Base-by-base conservation (phyloP, 225 moss, liverwort and hornwort species). In the Asterella californica region DNA sequence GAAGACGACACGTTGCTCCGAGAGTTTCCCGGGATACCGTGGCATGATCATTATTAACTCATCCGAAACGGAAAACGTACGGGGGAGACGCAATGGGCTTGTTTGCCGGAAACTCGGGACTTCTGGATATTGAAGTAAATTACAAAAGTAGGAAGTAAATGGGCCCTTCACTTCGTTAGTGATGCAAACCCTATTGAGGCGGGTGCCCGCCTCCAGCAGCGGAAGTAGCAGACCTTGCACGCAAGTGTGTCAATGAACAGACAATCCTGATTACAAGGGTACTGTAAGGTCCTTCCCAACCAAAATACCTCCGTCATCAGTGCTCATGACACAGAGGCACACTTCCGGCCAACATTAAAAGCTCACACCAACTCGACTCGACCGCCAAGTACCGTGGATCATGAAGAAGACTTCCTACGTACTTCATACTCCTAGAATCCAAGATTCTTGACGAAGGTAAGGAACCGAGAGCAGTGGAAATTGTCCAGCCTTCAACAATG, bases 81-180 rank as follows among this genome's bases (percentile, higher is more conserved):
- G 22, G 18, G 55, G 27, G 63, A 29, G 25, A 63, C 63, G 25
- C 25, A 63, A 21, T 63, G 63, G 24, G 2, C 25, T 72, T 21
- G 46, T 46, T 72, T 49, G 45, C 72, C 72, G 72, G 72, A 46
- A 42, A 72, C 73, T 46, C 50, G 49, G 42, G 29, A 52, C 29
- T 74, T 74, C 27, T 74, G 73, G 48, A 49, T 50, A 74, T 74
- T 74, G n/a, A 74, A 49, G 50, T 74, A 42, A 74, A 74, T 52
- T 74, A 74, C 73, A 74, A 32, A 74, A 32, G 9, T 14, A 53
- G 73, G 46, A 46, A 47, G 4, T 42, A 46, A 52, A 68, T 32
- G 2, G 71, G 24, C 1, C 50, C 49, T 52, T 17, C 52, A 52
- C 52, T 52, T 70, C 42, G 6, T 22, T 72, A 47, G 71, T 72